Conservation (phyloP, 2,329 filamentous ascomycete species). For the Incumbomyces delicatus region DNA sequence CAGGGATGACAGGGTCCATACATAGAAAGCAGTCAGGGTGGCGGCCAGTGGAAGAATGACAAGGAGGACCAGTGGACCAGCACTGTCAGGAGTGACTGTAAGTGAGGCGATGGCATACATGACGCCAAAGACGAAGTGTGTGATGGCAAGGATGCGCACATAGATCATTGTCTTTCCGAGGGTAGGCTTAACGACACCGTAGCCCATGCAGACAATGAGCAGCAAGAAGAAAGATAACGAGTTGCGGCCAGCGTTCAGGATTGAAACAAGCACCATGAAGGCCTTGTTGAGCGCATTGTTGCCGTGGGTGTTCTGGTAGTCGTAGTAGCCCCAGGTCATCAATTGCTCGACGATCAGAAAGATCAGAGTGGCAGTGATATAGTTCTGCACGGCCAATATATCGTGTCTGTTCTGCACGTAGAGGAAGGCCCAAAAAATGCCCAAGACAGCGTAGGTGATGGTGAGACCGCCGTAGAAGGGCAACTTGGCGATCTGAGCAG, state of each 20-base stretch:
- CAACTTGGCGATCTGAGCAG: slow-evolving; percentile 90
- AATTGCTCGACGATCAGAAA: slow-evolving; percentile 94
- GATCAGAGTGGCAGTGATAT: slow-evolving; percentile 91
- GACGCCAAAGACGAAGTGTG: slow-evolving; percentile 81
- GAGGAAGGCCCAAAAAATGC: slow-evolving; percentile 82
- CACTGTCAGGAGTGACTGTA: slow-evolving; percentile 77
- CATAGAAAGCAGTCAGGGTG: slow-evolving; percentile 91
- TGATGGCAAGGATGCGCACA: slow-evolving; percentile 79
- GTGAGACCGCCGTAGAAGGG: slow-evolving; percentile 94
- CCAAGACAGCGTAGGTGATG: slow-evolving; percentile 82
- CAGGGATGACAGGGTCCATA: slow-evolving; percentile 95
- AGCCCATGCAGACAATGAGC: slow-evolving; percentile 98
- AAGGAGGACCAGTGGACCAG: slow-evolving; percentile 80
- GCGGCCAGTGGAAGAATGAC: slow-evolving; percentile 87
- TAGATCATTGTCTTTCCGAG: slow-evolving; percentile 90
- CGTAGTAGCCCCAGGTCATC: slow-evolving; percentile 98
- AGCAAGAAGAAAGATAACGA: slow-evolving; percentile 98
- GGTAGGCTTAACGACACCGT: slow-evolving; percentile 90
- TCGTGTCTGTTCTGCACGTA: slow-evolving; percentile 92
- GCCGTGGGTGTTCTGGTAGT: slow-evolving; percentile 86
- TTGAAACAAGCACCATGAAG: slow-evolving; percentile 79
- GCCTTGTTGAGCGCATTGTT: slow-evolving; percentile 74
- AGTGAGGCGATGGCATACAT: slow-evolving; percentile 87
- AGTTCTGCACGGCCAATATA: slow-evolving; percentile 96
- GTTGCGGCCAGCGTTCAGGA: slow-evolving; percentile 87